These are phyloP conservation scores for Dalbergia oliveri DNA, from an alignment of 306 rosid species.

Conservation along the genomic window DNA sequence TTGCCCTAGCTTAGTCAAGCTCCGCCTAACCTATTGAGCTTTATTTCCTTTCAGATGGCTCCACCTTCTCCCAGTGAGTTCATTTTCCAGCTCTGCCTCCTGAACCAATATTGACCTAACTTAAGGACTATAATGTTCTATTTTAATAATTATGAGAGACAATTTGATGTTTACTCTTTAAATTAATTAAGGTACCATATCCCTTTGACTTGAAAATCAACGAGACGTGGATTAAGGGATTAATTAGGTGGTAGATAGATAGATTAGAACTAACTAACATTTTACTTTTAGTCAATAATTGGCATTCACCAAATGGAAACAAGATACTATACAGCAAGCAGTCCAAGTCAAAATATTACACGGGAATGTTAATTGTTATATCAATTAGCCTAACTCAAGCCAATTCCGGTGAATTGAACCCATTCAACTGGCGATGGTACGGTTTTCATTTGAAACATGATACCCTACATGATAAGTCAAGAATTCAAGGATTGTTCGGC, in stretches of 20 bases:
- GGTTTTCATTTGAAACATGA: constrained; percentile 23
- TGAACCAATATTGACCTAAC: no score
- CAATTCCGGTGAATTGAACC: constrained; percentile 16
- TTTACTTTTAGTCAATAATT: constrained; percentile 41
- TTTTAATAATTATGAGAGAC: no score
- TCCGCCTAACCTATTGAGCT: no score
- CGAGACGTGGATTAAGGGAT: constrained; percentile 6
- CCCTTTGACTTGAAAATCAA: constrained; percentile 43
- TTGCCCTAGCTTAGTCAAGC: no score
- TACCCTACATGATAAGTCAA: constrained; percentile 1
- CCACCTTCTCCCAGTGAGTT: no score
- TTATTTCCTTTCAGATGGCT: no score
- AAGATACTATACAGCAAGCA: background rate
- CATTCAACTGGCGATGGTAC: constrained; percentile 22
- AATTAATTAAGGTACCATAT: constrained; percentile 30
- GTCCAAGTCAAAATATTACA: constrained; percentile 28
- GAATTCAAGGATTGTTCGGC: constrained; percentile 25
- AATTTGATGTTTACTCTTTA: no score
- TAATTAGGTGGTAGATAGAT: constrained; percentile 31
- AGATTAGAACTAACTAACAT: no score
- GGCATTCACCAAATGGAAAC: constrained; percentile 13
- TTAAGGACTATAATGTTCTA: no score
- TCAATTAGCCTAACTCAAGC: constrained; percentile 20
- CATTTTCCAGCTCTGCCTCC: no score
- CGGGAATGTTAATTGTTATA: background rate